Conservation (phyloP, 805 yeast genomes). For the Myxozyma melibiosi region DNA sequence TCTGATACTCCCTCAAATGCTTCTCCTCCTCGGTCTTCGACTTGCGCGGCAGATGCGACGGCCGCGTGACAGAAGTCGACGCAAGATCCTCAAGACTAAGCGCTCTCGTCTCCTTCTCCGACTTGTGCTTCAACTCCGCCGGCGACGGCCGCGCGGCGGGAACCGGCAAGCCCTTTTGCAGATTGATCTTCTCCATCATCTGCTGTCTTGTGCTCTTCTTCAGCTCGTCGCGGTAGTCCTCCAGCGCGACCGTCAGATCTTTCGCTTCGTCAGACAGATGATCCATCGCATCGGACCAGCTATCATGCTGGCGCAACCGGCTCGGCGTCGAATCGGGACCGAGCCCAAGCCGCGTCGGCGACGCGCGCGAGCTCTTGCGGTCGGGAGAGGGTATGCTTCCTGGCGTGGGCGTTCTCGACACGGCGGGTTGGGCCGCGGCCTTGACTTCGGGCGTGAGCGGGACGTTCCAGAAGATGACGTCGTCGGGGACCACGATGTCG, state of each 20-base stretch:
- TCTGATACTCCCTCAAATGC: conserved; percentile 58
- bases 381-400: conserved; percentile 4
- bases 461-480: conserved; percentile 60
- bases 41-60: conserved; percentile 69
- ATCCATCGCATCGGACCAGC: conserved; percentile 38
- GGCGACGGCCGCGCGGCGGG: background rate
- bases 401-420: background rate
- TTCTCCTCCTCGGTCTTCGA: conserved; percentile 52
- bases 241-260: conserved; percentile 41
- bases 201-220: conserved; percentile 2
- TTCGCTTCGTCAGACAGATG: conserved; percentile 44
- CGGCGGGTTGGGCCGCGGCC: background rate
- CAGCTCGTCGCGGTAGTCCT: conserved; percentile 28
- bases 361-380: background rate
- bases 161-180: conserved; percentile 7
- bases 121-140: conserved; percentile 1
- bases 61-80: conserved; percentile 57
- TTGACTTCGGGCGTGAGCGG: conserved; percentile 56
- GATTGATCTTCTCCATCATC: background rate
- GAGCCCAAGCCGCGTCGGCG: background rate
- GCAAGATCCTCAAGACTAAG: conserved; percentile 23
- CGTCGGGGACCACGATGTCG: conserved; percentile 59
- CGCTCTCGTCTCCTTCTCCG: conserved; percentile 1
- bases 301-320: background rate
- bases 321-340: background rate